Percentiles rank a stretch among this genome's conserved stretches.
These are phyloP conservation scores for Neopestalotiopsis clavispora DNA, from an alignment of 2,329 filamentous ascomycete species.

Conservation along the genomic window DNA sequence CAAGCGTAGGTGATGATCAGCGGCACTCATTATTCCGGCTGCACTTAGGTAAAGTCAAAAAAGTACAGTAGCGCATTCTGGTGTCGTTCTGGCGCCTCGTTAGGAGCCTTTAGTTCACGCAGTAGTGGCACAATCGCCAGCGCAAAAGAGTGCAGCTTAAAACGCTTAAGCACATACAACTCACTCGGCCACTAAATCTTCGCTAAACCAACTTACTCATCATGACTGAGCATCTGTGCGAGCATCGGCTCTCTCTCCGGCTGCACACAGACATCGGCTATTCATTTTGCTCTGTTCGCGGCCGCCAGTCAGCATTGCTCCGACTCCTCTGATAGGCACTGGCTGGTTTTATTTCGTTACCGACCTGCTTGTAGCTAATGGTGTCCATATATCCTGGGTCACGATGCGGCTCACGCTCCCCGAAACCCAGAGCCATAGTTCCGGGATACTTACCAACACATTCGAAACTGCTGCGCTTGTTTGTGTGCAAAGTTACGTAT, in stretches of 20 bases:
- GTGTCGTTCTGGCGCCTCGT: constrained; percentile 14
- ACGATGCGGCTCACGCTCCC: constrained; percentile 3
- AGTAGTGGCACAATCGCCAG: neutral
- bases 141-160: neutral
- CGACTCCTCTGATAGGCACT: neutral
- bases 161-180: neutral
- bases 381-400: constrained; percentile 4
- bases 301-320: neutral
- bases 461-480: neutral
- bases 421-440: neutral
- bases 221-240: neutral
- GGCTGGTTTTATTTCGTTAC: neutral
- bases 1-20: constrained; percentile 1
- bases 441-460: neutral
- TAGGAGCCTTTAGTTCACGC: neutral
- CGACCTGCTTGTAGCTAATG: neutral
- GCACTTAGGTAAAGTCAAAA: neutral
- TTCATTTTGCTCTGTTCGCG: neutral
- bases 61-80: constrained; percentile 12
- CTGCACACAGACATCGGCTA: neutral
- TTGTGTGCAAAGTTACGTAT: neutral
- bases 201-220: neutral
- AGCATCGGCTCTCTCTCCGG: constrained; percentile 1
- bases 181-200: neutral
- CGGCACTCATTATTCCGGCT: neutral